A percentile compares a stretch with the other conserved stretches of the same genome.
Conservation (phyloP, 768 basidiomycete genomes). For the Suillus occidentalis region DNA sequence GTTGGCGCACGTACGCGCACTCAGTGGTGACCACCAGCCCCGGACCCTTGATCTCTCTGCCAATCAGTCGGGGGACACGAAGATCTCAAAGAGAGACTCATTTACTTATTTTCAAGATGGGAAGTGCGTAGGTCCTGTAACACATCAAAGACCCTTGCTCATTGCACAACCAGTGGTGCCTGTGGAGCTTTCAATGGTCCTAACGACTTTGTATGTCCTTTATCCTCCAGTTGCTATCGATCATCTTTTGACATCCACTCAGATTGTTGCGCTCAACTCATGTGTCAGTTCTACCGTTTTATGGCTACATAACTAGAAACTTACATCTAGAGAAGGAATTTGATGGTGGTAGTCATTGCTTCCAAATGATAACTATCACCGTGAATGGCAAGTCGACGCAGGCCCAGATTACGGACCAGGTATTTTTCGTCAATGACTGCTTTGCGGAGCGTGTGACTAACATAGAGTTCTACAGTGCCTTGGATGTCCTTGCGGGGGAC, state of each 20-base stretch:
- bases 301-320: neutral
- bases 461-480: constrained; percentile 33
- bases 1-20: constrained; percentile 9
- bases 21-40: neutral
- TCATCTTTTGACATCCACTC: constrained; percentile 4
- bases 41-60: neutral
- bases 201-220: constrained; percentile 24
- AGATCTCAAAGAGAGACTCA: constrained; percentile 6
- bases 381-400: constrained; percentile 36
- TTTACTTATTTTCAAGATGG: constrained; percentile 32
- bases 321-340: constrained; percentile 35
- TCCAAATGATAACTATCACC: constrained; percentile 44
- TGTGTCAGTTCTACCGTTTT: constrained; percentile 28
- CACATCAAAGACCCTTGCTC: neutral
- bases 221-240: neutral
- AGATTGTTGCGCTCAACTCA: constrained; percentile 48
- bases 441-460: constrained; percentile 1
- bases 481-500: constrained; percentile 38
- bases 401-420: constrained; percentile 47
- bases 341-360: constrained; percentile 41
- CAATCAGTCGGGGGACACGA: constrained; percentile 18
- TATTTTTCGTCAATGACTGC: constrained; percentile 17
- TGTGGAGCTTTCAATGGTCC: constrained; percentile 31
- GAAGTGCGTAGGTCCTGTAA: constrained; percentile 16
- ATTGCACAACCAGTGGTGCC: constrained; percentile 37